Conservation (phyloP, 139 green algal species). For the Micractinium sp. region DNA sequence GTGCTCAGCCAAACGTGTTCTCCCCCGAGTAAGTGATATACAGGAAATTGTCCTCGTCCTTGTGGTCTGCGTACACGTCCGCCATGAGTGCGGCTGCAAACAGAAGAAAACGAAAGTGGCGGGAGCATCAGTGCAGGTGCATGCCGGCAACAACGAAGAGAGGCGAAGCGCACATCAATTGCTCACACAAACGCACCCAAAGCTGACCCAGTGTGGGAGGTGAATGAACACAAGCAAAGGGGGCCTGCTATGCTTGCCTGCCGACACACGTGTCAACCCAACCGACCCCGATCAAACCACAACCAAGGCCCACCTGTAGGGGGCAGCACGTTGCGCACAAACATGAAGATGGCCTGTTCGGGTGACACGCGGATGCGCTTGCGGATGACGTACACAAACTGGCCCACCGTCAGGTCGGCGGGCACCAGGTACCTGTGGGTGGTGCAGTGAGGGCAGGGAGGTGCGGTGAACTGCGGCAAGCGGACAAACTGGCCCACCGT, state of each 20-base stretch:
- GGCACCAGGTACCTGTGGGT: constrained; percentile 96
- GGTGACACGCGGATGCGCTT: constrained; percentile 96
- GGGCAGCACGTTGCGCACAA: constrained; percentile 96
- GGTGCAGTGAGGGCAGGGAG: neutral
- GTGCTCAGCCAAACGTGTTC: constrained; percentile 83
- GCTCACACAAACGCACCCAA: too few relatives aligned
- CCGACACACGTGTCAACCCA: neutral
- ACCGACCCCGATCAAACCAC: neutral
- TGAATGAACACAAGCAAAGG: constrained; percentile 97
- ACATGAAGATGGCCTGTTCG: constrained; percentile 99
- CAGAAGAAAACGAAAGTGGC: neutral
- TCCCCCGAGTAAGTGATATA: constrained; percentile 97
- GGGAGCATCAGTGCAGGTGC: neutral
- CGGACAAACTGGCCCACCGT: constrained; percentile 98
- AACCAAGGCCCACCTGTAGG: constrained; percentile 78
- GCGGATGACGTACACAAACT: constrained; percentile 99
- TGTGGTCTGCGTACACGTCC: constrained; percentile 97
- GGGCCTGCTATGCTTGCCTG: constrained; percentile 85
- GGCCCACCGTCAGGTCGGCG: constrained; percentile 95
- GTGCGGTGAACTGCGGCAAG: neutral
- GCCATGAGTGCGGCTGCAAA: constrained; percentile 93
- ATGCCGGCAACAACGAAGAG: too few relatives aligned
- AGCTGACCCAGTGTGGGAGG: neutral
- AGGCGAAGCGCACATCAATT: too few relatives aligned
- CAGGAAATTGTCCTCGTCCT: constrained; percentile 98